These are phyloP conservation scores for Isatis lusitanica DNA, from an alignment of 441 rosid genomes.

Conservation along the genomic window DNA sequence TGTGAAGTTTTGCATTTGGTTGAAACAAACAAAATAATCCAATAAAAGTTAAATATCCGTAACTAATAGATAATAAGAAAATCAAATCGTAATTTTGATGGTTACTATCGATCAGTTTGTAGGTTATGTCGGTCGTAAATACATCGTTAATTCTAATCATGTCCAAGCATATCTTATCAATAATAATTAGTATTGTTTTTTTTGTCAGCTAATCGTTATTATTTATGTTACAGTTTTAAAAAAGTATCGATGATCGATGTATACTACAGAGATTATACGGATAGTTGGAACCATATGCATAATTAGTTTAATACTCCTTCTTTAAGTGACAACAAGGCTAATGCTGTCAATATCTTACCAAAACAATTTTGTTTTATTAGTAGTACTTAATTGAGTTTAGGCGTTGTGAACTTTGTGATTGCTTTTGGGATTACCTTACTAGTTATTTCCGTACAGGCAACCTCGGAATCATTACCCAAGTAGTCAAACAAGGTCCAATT, in stretches of 20 bases:
- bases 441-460: constrained; percentile 36
- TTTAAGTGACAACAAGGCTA: constrained; percentile 22
- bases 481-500: constrained; percentile 27
- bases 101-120: neutral
- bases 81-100: neutral
- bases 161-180: constrained; percentile 26
- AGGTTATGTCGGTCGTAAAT: neutral
- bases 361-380: neutral
- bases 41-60: neutral
- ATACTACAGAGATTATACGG: neutral
- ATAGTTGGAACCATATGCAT: constrained; percentile 31
- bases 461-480: constrained; percentile 23
- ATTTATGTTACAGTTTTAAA: neutral
- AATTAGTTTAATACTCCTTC: constrained; percentile 12
- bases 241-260: neutral
- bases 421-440: constrained; percentile 31
- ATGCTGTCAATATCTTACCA: constrained; percentile 24
- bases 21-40: too few relatives aligned
- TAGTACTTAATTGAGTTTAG: constrained; percentile 22
- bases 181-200: constrained; percentile 15
- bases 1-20: neutral
- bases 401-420: constrained; percentile 27
- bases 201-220: constrained; percentile 24
- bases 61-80: neutral
- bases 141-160: constrained; percentile 3